phyloP scores from a whole-genome alignment of 129 eudicot species.

The Ambrosia trifida region DNA sequence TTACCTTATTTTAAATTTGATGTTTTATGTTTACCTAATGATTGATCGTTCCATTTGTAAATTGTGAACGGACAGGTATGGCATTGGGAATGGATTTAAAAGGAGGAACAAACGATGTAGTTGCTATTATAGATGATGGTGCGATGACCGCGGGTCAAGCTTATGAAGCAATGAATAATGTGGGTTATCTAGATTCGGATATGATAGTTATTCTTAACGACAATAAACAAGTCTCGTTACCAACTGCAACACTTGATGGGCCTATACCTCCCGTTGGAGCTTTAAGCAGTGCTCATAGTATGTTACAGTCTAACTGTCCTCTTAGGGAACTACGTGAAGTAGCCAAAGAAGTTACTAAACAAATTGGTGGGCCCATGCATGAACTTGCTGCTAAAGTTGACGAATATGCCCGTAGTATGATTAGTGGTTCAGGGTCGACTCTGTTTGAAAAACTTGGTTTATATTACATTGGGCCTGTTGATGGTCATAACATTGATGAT shows the following conservation, averaged over 20 bases:
- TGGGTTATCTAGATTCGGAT: conserved; percentile 92
- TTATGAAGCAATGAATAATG: conserved; percentile 99
- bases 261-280: conserved; percentile 97
- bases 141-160: conserved; percentile 99
- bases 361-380: conserved; percentile 97
- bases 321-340: conserved; percentile 93
- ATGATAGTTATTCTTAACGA: conserved; percentile 96
- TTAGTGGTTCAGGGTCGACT: conserved; percentile 86
- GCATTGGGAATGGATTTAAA: conserved; percentile 96
- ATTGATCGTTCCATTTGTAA: not conserved
- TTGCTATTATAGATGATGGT: conserved; percentile 93
- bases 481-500: conserved; percentile 92
- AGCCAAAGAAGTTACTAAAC: conserved; percentile 97
- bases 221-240: conserved; percentile 93
- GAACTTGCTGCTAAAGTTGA: conserved; percentile 92
- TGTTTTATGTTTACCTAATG: not conserved
- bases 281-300: conserved; percentile 85
- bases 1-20: not conserved
- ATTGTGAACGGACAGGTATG: conserved; percentile 59
- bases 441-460: conserved; percentile 89
- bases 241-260: conserved; percentile 94
- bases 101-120: conserved; percentile 73
- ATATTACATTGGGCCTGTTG: conserved; percentile 92
- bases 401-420: conserved; percentile 95
- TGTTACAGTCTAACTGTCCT: conserved; percentile 89